Evolutionary conservation across 1,284 basidiomycete species (phyloP), one percentile per base, ranked within the genome.

Genomic region (Rhodotorula sp.): DNA sequence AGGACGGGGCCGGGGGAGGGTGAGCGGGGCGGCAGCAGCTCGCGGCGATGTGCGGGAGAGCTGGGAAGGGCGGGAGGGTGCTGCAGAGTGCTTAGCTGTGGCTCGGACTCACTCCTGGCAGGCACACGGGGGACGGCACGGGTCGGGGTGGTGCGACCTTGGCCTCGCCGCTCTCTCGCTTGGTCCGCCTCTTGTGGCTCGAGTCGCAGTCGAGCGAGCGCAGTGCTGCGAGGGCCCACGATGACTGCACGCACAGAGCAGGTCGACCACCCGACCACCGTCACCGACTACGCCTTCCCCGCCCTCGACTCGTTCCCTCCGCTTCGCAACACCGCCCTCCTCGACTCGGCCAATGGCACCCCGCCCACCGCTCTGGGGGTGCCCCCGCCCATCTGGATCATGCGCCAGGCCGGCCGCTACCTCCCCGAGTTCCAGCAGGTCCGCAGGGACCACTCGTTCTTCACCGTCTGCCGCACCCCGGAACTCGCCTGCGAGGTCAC

Each of bases 351-450:
- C 52, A 96, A 82, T 85, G 88, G 61, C 60, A 48, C n/a, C n/a
- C 27, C 27, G 49, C 74, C 75, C 7, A 46, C 63, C 21, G 56
- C 56, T 81, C 95, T 93, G 0, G 91, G 92, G 79, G 88, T 92
- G 69, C 93, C 96, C 4, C 70, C 70, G 10, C 96, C 96, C 19
- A 93, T 97, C 72, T 99, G 96, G 96, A 91, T 98, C 72, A 99
- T 99, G 96, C 88, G 97, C 48, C 96, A 99, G 81, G 97, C 97
- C 19, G 73, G 74, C 14, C 64, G 74, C 52, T 73, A 74, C 71
- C 67, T 73, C 42, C 71, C 70, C 61, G 72, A 74, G 66, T 78
- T 96, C 82, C 87, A 90, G 71, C 87, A 89, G 81, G 84, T 96
- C 52, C 88, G 93, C 72, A 87, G 90, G 80, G 81, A 87, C 44